These are phyloP conservation scores for Amauroascus niger DNA, from an alignment of 2,329 filamentous ascomycete species.

Conservation along the genomic window DNA sequence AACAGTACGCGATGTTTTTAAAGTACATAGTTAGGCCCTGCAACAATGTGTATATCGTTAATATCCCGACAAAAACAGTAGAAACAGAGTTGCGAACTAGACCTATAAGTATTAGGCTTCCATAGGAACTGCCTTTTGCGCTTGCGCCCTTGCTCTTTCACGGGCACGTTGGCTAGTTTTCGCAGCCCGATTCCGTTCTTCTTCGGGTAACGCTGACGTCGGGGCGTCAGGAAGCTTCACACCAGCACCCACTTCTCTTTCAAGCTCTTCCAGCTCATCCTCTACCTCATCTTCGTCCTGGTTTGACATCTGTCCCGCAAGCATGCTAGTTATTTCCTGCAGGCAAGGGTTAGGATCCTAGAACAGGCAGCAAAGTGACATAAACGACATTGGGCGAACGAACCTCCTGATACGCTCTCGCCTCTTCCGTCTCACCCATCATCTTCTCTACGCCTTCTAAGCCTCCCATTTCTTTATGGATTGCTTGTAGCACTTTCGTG, in stretches of 20 bases:
- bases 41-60: neutral
- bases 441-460: constrained; percentile 89
- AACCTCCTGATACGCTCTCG: constrained; percentile 81
- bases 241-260: constrained; percentile 48
- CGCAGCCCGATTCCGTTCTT: constrained; percentile 24
- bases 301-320: constrained; percentile 78
- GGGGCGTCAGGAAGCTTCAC: constrained; percentile 34
- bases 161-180: constrained; percentile 28
- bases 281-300: constrained; percentile 97
- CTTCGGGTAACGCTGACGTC: constrained; percentile 24
- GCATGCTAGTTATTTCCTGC: constrained; percentile 85
- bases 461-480: constrained; percentile 92
- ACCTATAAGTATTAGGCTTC: constrained; percentile 19
- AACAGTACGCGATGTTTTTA: neutral
- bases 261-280: constrained; percentile 78
- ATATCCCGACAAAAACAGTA: neutral
- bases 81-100: neutral
- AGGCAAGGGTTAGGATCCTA: neutral
- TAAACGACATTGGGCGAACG: constrained; percentile 20
- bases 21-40: too few relatives aligned
- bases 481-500: constrained; percentile 77
- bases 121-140: constrained; percentile 16
- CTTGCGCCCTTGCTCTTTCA: constrained; percentile 24
- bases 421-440: constrained; percentile 85
- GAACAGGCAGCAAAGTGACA: neutral